These are phyloP conservation scores for Sphaerulina musiva DNA, from an alignment of 2,329 filamentous ascomycete genomes.

Conservation along the genomic window DNA sequence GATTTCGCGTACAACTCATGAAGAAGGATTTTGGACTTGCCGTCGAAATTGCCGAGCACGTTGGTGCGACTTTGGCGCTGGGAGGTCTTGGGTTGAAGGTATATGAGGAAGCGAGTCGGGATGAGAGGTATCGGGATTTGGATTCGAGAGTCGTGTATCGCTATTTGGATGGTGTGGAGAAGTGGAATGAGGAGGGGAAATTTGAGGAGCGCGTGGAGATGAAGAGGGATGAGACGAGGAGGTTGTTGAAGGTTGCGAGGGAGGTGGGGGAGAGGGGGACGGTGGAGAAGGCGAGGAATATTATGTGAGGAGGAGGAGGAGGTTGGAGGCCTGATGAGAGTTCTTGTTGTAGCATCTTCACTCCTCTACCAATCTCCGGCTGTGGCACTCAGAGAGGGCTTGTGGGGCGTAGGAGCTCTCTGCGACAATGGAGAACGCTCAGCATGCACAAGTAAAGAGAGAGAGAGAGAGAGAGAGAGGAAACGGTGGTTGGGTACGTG, in stretches of 20 bases:
- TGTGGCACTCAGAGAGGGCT: too few relatives aligned
- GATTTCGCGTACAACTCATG: slow-evolving; percentile 56
- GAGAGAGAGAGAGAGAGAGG: too few relatives aligned
- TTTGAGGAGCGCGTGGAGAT: slow-evolving; percentile 26
- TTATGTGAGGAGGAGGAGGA: not conserved
- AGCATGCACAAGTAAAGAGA: too few relatives aligned
- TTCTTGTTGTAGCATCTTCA: too few relatives aligned
- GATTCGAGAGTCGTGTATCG: slow-evolving; percentile 55
- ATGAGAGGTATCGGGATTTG: slow-evolving; percentile 47
- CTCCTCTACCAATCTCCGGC: too few relatives aligned
- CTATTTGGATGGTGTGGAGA: slow-evolving; percentile 49
- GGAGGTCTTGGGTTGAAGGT: slow-evolving; percentile 46
- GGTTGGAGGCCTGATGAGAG: too few relatives aligned
- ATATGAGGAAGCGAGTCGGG: slow-evolving; percentile 48
- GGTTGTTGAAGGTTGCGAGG: slow-evolving; percentile 21
- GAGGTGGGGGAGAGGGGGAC: slow-evolving; percentile 14
- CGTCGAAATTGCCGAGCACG: slow-evolving; percentile 48
- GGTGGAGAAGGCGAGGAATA: slow-evolving; percentile 3
- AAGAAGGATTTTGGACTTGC: slow-evolving; percentile 53
- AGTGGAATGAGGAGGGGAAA: slow-evolving; percentile 37
- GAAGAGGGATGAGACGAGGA: slow-evolving; percentile 28
- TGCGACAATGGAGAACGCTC: too few relatives aligned
- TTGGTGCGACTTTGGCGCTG: slow-evolving; percentile 47
- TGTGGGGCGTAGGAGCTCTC: too few relatives aligned
- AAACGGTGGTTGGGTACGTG: too few relatives aligned